Base-by-base conservation (phyloP, 2,329 filamentous ascomycete genomes). In the Talaromyces sp. region DNA sequence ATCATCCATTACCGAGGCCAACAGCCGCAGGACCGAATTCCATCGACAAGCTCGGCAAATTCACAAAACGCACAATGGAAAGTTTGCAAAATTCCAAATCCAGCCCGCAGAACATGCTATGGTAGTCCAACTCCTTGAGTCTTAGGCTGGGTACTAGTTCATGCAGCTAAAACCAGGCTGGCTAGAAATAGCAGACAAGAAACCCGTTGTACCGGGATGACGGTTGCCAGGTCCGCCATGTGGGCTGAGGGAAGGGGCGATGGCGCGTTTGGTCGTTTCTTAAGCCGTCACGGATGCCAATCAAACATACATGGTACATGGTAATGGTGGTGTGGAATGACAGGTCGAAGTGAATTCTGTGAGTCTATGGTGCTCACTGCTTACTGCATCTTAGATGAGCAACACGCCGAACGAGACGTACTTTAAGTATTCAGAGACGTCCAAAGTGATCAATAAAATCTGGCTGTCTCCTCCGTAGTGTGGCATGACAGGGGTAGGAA, bases 131-230 rank as follows among this genome's bases (percentile, higher is more conserved):
- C 56, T 58, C 47, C 48, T 37, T 35, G 31, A 54, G 50, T 22
- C 31, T 22, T 54, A 35, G 33, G 14, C n/a, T 54, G 52, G 10
- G 33, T 24, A 39, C 52, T 56, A 54, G 60, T 35, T 43, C 39
- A 63, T 63, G 60, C 60, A 62, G 60, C 60, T 62, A 62, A 61
- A 60, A 50, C 48, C 33, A 50, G n/a, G 22, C 48, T 31, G 48
- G 39, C 45, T 47, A 39, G 37, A 45, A 22, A 50, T 37, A 54
- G 50, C 33, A 60, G 60, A 63, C 61, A 63, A 63, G 56, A 61
- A 66, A 67, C 69, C 69, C 70, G 70, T 68, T 69, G 71, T 72
- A 69, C 72, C 72, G 68, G 71, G 67, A 70, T 73, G 72, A 72
- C 68, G 72, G 69, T 69, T 71, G 62, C 68, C 68, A 68, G 65